Evolutionary conservation across 2,329 filamentous ascomycete genomes (phyloP), one percentile per base, ranked within the genome.

Genomic region (Verticillium zaregamsianum): DNA sequence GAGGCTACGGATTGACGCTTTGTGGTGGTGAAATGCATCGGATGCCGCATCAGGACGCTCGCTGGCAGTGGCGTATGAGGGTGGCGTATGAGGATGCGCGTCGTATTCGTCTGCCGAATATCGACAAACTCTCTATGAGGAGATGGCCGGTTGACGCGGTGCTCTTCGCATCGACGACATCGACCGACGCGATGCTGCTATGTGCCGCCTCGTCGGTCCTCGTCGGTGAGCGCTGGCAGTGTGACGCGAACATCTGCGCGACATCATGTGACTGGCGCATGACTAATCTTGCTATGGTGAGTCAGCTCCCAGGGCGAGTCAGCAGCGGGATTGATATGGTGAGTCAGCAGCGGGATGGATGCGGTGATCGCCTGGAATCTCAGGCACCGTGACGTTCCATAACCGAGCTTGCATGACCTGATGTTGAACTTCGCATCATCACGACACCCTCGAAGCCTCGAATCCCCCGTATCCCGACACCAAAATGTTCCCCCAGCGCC

Each of bases 401-500:
- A 66, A 40, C 63, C 64, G 64, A 66, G 60, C 61, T 66, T 64
- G 62, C 64, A 68, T 69, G 65, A 66, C 67, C 67, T 69, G 65
- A 69, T 63, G 60, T 64, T 63, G 62, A 60, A 62, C 59, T 45
- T 20, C 25, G 57, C 54, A 60, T 37, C 60, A 40, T 63, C 58
- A 63, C 62, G 57, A 58, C 55, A 40, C 23, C n/a, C 39, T 61
- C 40, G 65, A 56, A 25, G 54, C 55, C 39, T n/a, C 57, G 35
- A 59, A 55, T 54, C 57, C 57, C 61, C 37, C 28, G 55, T 49
- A 31, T 28, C 55, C 40, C 35, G 39, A 59, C 25, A 61, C 57
- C 31, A 83, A 73, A 62, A 92, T 92, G 90, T 80, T 88, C 70
- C 77, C 85, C 72, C 83, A 86, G 76, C 86, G 87, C 76, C 80